These are phyloP conservation scores for Entophlyctis helioformis DNA, from an alignment of 192 early-diverging fungal species.

Conservation along the genomic window DNA sequence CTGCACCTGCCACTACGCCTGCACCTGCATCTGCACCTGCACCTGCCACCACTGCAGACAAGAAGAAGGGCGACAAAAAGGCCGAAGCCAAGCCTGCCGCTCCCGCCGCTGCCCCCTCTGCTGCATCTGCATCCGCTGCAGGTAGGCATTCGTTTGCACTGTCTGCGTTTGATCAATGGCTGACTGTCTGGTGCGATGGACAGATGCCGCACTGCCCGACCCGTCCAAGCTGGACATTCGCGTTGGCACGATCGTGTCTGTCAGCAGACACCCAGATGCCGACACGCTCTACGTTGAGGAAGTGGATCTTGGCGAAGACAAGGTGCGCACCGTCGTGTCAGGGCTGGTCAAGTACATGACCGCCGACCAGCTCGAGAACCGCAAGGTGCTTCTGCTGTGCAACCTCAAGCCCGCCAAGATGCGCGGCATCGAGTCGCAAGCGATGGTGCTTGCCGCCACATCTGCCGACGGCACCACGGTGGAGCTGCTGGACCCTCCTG, in stretches of 20 bases:
- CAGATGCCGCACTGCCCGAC: no score
- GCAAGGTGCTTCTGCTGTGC: constrained; percentile 49
- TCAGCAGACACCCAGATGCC: constrained; percentile 78
- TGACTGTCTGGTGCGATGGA: no score
- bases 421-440: constrained; percentile 54
- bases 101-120: no score
- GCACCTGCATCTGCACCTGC: no score
- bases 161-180: no score
- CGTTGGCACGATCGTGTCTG: constrained; percentile 70
- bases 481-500: constrained; percentile 76
- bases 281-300: constrained; percentile 87
- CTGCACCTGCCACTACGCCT: no score
- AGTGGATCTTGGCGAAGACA: constrained; percentile 73
- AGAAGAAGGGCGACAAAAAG: no score
- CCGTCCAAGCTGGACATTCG: constrained; percentile 57
- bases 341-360: constrained; percentile 83
- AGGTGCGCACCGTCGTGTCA: constrained; percentile 74
- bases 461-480: constrained; percentile 66
- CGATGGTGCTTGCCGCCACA: constrained; percentile 85
- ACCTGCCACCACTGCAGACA: no score
- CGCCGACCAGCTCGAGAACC: constrained; percentile 55
- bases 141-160: no score
- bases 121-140: no score
- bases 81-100: no score
- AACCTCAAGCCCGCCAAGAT: constrained; percentile 85